Percentiles rank a stretch among this genome's conserved stretches.
phyloP scores from a whole-genome alignment of 1,139 yeast genomes.

The Geotrichum phurueaensis region DNA sequence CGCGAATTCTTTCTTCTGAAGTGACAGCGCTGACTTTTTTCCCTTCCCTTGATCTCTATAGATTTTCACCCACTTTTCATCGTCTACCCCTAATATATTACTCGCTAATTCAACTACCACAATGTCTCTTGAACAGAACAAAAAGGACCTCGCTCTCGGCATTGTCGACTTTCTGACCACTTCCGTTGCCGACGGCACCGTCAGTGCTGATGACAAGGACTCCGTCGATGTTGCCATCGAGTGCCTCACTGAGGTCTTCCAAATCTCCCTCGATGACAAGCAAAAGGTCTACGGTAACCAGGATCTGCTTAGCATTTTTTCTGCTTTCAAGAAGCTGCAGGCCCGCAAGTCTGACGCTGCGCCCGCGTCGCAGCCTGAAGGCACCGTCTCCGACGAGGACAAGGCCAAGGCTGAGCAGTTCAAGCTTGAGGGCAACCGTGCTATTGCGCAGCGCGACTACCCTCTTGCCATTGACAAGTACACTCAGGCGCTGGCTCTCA shows the following conservation, averaged over 20 bases:
- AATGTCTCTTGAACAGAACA: conserved; percentile 18
- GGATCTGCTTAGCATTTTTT: conserved; percentile 29
- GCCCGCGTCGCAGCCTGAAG: conserved; percentile 27
- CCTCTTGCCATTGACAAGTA: conserved; percentile 67
- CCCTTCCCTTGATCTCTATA: neutral
- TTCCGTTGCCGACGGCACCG: conserved; percentile 55
- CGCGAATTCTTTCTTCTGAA: neutral
- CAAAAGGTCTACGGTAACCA: conserved; percentile 46
- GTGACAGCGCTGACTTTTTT: neutral
- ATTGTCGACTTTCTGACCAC: conserved; percentile 66
- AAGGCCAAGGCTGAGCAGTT: conserved; percentile 74
- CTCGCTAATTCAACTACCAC: neutral
- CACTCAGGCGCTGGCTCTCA: conserved; percentile 70
- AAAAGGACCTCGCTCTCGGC: conserved; percentile 68
- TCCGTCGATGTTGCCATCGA: conserved; percentile 95
- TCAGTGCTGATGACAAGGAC: conserved; percentile 75
- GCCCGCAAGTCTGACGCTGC: conserved; percentile 22
- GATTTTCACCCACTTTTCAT: neutral
- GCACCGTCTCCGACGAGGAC: conserved; percentile 46
- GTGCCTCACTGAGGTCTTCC: conserved; percentile 84
- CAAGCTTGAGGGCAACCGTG: conserved; percentile 84
- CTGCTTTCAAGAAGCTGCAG: conserved; percentile 28
- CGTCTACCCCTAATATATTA: neutral
- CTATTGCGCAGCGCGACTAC: conserved; percentile 76
- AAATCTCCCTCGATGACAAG: conserved; percentile 46